Percentiles rank a stretch among this genome's conserved stretches.
These are phyloP conservation scores for Trichosporon sp. DNA, from an alignment of 1,284 basidiomycete genomes.

Conservation along the genomic window DNA sequence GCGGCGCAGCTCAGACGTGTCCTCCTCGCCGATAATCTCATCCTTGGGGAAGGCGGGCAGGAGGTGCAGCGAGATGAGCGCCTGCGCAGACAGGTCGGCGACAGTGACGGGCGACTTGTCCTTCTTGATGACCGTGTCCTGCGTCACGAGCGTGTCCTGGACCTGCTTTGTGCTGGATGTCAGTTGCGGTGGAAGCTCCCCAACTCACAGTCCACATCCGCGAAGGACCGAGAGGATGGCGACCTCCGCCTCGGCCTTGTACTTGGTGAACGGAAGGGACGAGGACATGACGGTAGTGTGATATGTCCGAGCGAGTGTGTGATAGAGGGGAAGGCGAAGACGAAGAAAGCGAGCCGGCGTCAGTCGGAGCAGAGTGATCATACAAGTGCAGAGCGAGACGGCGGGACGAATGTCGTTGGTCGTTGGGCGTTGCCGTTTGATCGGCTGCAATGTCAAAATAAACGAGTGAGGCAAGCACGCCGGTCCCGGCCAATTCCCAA, in stretches of 20 bases:
- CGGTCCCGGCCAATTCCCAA: conserved; percentile 9
- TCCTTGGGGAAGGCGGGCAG: conserved; percentile 76
- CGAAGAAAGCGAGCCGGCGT: conserved; percentile 5
- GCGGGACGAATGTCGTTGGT: background rate
- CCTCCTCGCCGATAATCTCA: conserved; percentile 92
- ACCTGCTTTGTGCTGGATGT: conserved; percentile 66
- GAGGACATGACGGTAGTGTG: conserved; percentile 9
- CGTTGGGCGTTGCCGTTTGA: background rate
- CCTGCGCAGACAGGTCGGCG: conserved; percentile 85
- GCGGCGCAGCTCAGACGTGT: conserved; percentile 69
- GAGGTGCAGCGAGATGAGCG: conserved; percentile 71
- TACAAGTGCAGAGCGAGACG: background rate
- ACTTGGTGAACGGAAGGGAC: conserved; percentile 37
- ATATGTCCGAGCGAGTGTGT: background rate
- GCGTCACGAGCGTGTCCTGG: conserved; percentile 78
- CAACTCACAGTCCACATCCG: conserved; percentile 55
- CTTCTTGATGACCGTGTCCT: conserved; percentile 81
- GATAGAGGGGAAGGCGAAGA: background rate
- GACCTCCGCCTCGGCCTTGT: conserved; percentile 51
- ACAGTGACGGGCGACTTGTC: conserved; percentile 97
- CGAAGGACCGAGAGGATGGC: conserved; percentile 85
- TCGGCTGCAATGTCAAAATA: background rate
- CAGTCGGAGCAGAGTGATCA: background rate
- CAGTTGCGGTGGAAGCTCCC: background rate
- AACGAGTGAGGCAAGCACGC: background rate